Evolutionary conservation across 1,139 yeast species (phyloP), one percentile per base, ranked within the genome.

Genomic region (Starmera stellimalicola): DNA sequence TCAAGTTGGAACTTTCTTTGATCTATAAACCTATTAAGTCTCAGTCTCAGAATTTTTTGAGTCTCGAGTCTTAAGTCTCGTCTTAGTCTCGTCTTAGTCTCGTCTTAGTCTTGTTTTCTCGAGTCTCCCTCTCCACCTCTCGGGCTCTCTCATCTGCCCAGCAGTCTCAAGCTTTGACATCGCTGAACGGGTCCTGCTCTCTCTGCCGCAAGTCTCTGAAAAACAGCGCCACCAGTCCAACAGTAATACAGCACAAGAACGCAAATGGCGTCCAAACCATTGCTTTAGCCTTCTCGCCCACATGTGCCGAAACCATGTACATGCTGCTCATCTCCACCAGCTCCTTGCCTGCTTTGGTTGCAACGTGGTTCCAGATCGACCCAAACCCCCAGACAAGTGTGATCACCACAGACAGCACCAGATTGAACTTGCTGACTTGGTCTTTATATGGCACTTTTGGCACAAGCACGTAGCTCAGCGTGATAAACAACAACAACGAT

Each of bases 311-410:
- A 0, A 79, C 50, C 4, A 73, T 60, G 0, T 64, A 54, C 65
- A 75, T 62, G 24, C 83, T 74, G 3, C 83, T 65, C 1, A 61
- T 55, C 2, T 65, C 62, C 2, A 75, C 65, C 32, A 77, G 49
- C 6, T 52, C 47, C 3, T 52, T 45, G 4, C 72, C 65, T 0
- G 80, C 60, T 28, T 58, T 60, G 0, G 67, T 64, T 0, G 82
- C 82, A 31, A 77, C 77, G 42, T 76, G 77, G 33, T 70, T 69
- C 62, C 84, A 68, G 70, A 79, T 75, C 2, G 84, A 66, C 0
- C 85, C 85, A 30, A 77, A 55, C 0, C 83, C 82, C 82, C 85
- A 77, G 4, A 77, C 36, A 9, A 77, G 44, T 18, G 68, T 58
- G 32, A 67, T 51, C 0, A 60, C 36, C 0, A 65, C 55, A 5